Evolutionary conservation across 129 eudicot genomes (phyloP), one percentile per base, ranked within the genome.

Genomic region (Chrysanthemum seticuspe): DNA sequence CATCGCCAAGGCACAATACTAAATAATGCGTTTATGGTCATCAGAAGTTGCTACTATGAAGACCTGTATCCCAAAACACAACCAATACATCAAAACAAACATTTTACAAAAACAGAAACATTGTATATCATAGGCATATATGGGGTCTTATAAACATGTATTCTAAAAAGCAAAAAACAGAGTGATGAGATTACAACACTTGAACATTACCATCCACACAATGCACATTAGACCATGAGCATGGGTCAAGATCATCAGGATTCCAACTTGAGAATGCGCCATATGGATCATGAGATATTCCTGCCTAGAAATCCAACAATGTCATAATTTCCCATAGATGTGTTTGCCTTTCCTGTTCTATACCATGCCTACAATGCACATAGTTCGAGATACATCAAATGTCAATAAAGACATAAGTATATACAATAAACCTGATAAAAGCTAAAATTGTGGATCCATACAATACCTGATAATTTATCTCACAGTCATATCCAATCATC

Each of bases 141-240:
- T 55, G 21, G 29, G 40, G 19, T 62, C 18, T 11, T 15, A 15
- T 0, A 19, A 44, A 71, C 3, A 18, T 8, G 19, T 18, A 71
- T 15, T 40, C 10, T 55, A 25, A 25, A 57, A 45, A 77, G 50
- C 49, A 27, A 68, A 68, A 76, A 36, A 21, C 2, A 74, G 77
- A 71, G 73, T 12, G 63, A 45, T 31, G 71, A 36, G 88, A 96
- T 90, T 86, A 90, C 99, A 94, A 52, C 77, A 79, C 81, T 58
- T 85, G 80, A 94, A 94, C 97, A 88, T 85, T 78, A 70, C 86
- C 83, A 66, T 88, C 87, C 18, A 86, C 79, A 85, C 97, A 94
- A 14, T 76, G 83, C 71, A 94, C 94, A 68, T 88, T 88, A 11
- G 79, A 81, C 99, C 99, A 94, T 68, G 49, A 67, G 80, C 99